Evolutionary conservation across 257 asterid genomes (phyloP).

Genomic region (Lycium ferocissimum): DNA sequence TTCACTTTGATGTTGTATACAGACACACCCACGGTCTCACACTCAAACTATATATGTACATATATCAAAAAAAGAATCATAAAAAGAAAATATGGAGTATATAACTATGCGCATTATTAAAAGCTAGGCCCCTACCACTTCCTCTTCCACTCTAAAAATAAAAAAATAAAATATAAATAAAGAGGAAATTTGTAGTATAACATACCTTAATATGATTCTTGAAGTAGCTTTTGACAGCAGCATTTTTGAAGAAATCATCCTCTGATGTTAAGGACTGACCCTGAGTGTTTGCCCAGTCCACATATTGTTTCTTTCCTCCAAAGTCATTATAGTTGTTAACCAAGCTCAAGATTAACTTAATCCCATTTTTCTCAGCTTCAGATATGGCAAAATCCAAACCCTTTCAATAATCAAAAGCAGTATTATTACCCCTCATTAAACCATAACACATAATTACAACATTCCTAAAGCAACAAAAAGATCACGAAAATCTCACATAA

Average conservation of each 20-base stretch:
- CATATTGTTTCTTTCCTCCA: conserved; percentile 74
- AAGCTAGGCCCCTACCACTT: too few species aligned
- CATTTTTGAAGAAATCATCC: conserved; percentile 69
- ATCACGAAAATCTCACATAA: not conserved
- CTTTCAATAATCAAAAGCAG: conserved; percentile 31
- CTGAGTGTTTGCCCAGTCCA: conserved; percentile 63
- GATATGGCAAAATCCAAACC: conserved; percentile 69
- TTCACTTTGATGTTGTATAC: too few species aligned
- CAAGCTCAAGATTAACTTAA: conserved; percentile 68
- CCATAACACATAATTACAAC: not conserved
- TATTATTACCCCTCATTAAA: not conserved
- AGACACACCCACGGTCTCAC: too few species aligned
- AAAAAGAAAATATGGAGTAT: too few species aligned
- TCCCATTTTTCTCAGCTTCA: conserved; percentile 65
- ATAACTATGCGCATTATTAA: too few species aligned
- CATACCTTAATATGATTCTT: conserved; percentile 65
- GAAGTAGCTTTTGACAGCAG: conserved; percentile 53
- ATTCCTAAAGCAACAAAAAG: not conserved
- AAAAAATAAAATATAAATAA: too few species aligned
- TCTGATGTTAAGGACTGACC: conserved; percentile 53
- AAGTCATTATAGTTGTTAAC: conserved; percentile 60
- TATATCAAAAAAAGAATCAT: too few species aligned
- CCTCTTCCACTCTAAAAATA: too few species aligned
- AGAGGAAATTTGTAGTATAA: too few species aligned
- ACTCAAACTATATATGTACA: too few species aligned